Conservation (phyloP, 2,329 filamentous ascomycete species). For the Ascochyta koolunga region DNA sequence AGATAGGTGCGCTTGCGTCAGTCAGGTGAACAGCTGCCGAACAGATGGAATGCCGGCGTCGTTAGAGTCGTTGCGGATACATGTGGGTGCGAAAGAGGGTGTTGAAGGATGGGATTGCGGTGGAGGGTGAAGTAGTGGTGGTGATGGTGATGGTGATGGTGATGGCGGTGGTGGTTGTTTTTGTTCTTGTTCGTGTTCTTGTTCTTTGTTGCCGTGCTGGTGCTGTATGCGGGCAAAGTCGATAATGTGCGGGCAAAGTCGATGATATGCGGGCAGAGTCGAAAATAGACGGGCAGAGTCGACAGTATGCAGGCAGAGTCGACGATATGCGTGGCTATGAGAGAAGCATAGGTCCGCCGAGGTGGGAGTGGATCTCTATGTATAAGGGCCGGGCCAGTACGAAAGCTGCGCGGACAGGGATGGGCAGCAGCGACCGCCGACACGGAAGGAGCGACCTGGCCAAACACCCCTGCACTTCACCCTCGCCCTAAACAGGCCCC, state of each 20-base stretch:
- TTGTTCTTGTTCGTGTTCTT: no score
- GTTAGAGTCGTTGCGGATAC: conserved; percentile 28
- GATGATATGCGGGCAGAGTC: conserved; percentile 1
- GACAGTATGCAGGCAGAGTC: neutral
- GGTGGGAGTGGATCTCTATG: conserved; percentile 30
- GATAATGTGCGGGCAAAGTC: neutral
- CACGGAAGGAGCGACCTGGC: conserved; percentile 27
- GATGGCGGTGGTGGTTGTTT: no score
- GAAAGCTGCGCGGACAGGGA: conserved; percentile 24
- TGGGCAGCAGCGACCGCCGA: conserved; percentile 23
- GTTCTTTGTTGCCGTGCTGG: no score
- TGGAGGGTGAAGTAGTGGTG: no score
- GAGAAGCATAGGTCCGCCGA: conserved; percentile 11
- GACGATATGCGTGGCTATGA: conserved; percentile 5
- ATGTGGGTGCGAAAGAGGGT: conserved; percentile 12
- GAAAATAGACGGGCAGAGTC: no score
- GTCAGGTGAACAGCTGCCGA: conserved; percentile 21
- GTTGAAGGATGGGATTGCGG: no score
- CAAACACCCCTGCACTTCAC: conserved; percentile 18
- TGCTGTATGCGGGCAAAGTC: no score
- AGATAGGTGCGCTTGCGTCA: conserved; percentile 29
- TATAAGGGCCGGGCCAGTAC: conserved; percentile 25
- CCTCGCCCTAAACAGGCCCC: conserved; percentile 21
- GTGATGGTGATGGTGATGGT: no score
- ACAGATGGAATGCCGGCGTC: conserved; percentile 27